These are phyloP conservation scores for Moesziomyces aphidis DNA, from an alignment of 1,284 basidiomycete species.

Conservation along the genomic window DNA sequence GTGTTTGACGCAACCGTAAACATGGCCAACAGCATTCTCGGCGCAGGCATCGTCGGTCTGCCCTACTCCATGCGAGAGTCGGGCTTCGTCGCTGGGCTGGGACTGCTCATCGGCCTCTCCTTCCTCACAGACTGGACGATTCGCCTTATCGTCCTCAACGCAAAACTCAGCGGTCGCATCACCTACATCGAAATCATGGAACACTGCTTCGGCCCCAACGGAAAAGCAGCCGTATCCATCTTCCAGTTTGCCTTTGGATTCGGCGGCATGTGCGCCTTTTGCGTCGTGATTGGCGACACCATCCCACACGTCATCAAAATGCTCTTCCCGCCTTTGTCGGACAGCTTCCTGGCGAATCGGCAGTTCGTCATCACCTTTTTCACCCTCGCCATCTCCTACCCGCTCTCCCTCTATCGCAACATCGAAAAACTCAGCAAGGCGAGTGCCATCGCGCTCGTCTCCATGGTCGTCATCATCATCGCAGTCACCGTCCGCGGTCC, in stretches of 20 bases:
- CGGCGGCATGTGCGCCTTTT: slow-evolving; percentile 76
- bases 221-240: slow-evolving; percentile 85
- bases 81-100: slow-evolving; percentile 86
- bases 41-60: slow-evolving; percentile 79
- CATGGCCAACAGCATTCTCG: slow-evolving; percentile 96
- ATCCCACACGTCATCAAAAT: slow-evolving; percentile 90
- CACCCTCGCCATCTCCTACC: slow-evolving; percentile 76
- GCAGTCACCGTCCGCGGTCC: slow-evolving; percentile 89
- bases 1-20: slow-evolving; percentile 87
- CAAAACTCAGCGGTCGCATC: slow-evolving; percentile 89
- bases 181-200: slow-evolving; percentile 98
- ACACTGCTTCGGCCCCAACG: slow-evolving; percentile 83
- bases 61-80: slow-evolving; percentile 93
- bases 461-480: slow-evolving; percentile 93
- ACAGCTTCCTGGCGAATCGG: slow-evolving; percentile 83
- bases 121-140: slow-evolving; percentile 97
- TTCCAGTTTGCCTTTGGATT: slow-evolving; percentile 99
- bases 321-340: slow-evolving; percentile 83
- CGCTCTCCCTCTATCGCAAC: slow-evolving; percentile 93
- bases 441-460: slow-evolving; percentile 79
- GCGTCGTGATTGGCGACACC: slow-evolving; percentile 79
- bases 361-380: slow-evolving; percentile 80
- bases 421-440: slow-evolving; percentile 96
- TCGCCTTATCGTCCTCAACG: slow-evolving; percentile 87
- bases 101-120: slow-evolving; percentile 83